These are phyloP conservation scores for Ambrosia trifida DNA, from an alignment of 129 eudicot genomes.

Conservation along the genomic window DNA sequence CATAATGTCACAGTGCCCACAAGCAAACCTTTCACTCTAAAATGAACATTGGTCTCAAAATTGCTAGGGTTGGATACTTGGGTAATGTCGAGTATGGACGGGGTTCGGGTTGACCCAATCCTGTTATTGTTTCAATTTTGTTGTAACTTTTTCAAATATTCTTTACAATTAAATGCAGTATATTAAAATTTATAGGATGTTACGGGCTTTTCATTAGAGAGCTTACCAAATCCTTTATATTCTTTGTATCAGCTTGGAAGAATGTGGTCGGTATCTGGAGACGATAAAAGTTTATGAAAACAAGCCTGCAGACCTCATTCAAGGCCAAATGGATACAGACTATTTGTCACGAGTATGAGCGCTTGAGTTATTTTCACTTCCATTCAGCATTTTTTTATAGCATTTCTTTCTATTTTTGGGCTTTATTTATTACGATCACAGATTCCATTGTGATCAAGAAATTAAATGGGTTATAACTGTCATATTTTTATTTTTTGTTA, in stretches of 20 bases:
- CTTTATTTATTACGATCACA: background rate
- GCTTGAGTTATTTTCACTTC: slow-evolving; percentile 4
- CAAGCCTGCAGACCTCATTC: slow-evolving; percentile 92
- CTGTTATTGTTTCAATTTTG: background rate
- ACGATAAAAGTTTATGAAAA: slow-evolving; percentile 90
- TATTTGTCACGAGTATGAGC: slow-evolving; percentile 78
- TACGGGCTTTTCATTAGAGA: background rate
- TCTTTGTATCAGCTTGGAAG: slow-evolving; percentile 77
- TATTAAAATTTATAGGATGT: background rate
- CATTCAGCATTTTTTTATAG: background rate
- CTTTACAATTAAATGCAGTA: background rate
- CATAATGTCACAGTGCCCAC: slow-evolving; percentile 3
- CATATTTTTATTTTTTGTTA: background rate
- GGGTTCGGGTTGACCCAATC: background rate
- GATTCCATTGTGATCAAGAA: background rate
- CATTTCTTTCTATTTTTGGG: background rate
- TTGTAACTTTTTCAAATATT: background rate
- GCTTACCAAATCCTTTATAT: background rate
- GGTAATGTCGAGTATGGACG: background rate
- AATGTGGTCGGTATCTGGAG: slow-evolving; percentile 97
- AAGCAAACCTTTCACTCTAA: background rate
- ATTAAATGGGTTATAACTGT: background rate
- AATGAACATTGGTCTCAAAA: background rate
- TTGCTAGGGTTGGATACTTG: background rate
- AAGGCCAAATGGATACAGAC: slow-evolving; percentile 98